Evolutionary conservation across 306 rosid genomes (phyloP), one percentile per base, ranked within the genome.

Genomic region (Trichosanthes truncata): DNA sequence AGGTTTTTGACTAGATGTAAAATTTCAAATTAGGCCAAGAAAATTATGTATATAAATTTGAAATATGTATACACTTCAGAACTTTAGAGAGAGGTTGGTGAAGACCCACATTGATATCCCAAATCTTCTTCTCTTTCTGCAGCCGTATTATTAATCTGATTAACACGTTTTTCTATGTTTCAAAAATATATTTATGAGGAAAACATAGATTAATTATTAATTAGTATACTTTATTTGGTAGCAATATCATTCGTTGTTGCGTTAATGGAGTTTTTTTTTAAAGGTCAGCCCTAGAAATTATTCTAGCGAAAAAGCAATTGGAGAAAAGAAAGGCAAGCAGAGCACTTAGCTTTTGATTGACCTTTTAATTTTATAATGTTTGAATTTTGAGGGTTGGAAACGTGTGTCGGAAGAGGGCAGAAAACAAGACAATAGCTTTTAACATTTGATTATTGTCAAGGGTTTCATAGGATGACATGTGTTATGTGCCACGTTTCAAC

Each of bases 51-150:
- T 21, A 69, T 21, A 69, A 71, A 13, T 23, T 71, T 23, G 40
- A 26, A 38, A 71, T 7, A 71, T 43, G 18, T 23, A 68, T 71
- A 71, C 5, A 25, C 23, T 71, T 71, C 43, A 23, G 36, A 56
- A 71, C 56, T 41, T 71, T 71, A 56, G 18, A 71, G 56, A 71
- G 14, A 71, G 56, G 55, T 71, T 71, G 77, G 77, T 45, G 36
- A 71, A 17, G 35, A 7, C 4, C 77, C 77, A 71, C 55, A 45
- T 71, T 45, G 14, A 71, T 71, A 43, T 71, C 57, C 56, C 31
- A 71, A 45, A 45, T 45, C 12, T 71, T 23, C 8, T 71, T 71
- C 21, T 45, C 36, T 71, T 45, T 36, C 3, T 43, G 21, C 36
- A 41, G 26, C 51, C 36, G 21, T n/a, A 18, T 14, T 18, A 66